phyloP scores from a whole-genome alignment of 768 basidiomycete species.

The Rossbeevera mucosa region DNA sequence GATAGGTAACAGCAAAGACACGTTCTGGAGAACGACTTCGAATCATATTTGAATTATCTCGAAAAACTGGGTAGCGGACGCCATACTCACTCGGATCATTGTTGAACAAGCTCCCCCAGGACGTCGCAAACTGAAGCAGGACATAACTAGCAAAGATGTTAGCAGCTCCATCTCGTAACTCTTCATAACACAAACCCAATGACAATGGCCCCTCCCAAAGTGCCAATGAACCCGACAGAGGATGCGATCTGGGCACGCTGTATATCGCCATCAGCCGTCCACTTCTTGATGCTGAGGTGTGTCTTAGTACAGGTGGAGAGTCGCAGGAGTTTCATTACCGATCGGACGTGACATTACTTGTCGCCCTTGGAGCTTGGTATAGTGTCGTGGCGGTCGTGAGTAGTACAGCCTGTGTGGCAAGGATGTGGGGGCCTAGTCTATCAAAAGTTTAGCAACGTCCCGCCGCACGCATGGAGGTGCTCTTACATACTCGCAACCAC shows the following conservation, averaged over 20 bases:
- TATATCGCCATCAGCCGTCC: slow-evolving; percentile 17
- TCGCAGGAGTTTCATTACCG: slow-evolving; percentile 17
- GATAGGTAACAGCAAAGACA: slow-evolving; percentile 51
- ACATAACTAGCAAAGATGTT: slow-evolving; percentile 28
- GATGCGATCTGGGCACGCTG: slow-evolving; percentile 18
- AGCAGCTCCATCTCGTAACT: neutral
- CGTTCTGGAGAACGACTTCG: slow-evolving; percentile 38
- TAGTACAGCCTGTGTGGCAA: slow-evolving; percentile 25
- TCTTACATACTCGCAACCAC: slow-evolving; percentile 24
- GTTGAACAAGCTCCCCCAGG: slow-evolving; percentile 60
- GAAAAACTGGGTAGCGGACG: neutral
- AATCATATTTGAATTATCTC: neutral
- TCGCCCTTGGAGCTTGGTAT: slow-evolving; percentile 20
- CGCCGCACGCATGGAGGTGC: neutral
- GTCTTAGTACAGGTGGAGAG: neutral
- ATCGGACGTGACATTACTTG: slow-evolving; percentile 18
- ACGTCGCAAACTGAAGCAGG: slow-evolving; percentile 41
- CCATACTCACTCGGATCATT: slow-evolving; percentile 39
- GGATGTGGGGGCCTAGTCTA: slow-evolving; percentile 21
- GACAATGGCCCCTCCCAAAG: slow-evolving; percentile 11
- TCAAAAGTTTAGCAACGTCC: slow-evolving; percentile 2
- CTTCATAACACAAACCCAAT: slow-evolving; percentile 4
- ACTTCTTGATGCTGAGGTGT: slow-evolving; percentile 19
- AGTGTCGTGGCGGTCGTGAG: slow-evolving; percentile 22
- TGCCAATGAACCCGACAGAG: slow-evolving; percentile 13